Evolutionary conservation across 208 protist genomes (phyloP), one percentile per base, ranked within the genome.

Genomic region (Angomonas deanei): DNA sequence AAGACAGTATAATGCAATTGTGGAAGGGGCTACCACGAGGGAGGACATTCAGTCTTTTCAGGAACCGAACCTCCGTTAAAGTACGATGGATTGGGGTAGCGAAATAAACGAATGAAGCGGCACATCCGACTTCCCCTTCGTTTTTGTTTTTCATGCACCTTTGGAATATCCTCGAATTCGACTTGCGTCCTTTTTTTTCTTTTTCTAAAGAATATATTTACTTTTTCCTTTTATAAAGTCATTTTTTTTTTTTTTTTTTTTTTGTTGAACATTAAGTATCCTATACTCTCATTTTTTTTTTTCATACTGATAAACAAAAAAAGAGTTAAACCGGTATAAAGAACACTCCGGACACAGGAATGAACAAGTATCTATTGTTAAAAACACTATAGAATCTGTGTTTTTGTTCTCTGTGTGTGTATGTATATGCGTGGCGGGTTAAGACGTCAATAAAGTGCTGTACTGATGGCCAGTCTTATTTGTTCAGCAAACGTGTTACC

Each of bases 231-330:
- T n/a, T n/a, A n/a, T n/a, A 46, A 3, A 63, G 17, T 62, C 56
- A 8, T 58, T 34, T 31, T 57, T 54, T 33, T 60, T 59, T 8
- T 49, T 2, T 13, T 31, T 33, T 61, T 27, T 49, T 46, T 60
- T 57, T 58, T 38, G 23, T 53, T 53, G 5, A 10, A 19, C 10
- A 19, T 26, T 31, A 52, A 27, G 30, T 50, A 13, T 53, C 23
- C 28, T 62, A n/a, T 26, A 13, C 13, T 24, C 23, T 50, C 23
- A 28, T 62, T 62, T 50, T 50, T 34, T 50, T 24, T 27, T 32
- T 59, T 31, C 42, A 59, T 49, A 58, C 42, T 21, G n/a, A 38
- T 21, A 64, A 34, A 48, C 23, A 6, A n/a, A 32, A 26, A 6
- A n/a, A n/a, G n/a, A n/a, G n/a, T n/a, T n/a, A n/a, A n/a, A n/a